phyloP scores from a whole-genome alignment of 768 basidiomycete genomes.

The Lyophyllum shimeji region DNA sequence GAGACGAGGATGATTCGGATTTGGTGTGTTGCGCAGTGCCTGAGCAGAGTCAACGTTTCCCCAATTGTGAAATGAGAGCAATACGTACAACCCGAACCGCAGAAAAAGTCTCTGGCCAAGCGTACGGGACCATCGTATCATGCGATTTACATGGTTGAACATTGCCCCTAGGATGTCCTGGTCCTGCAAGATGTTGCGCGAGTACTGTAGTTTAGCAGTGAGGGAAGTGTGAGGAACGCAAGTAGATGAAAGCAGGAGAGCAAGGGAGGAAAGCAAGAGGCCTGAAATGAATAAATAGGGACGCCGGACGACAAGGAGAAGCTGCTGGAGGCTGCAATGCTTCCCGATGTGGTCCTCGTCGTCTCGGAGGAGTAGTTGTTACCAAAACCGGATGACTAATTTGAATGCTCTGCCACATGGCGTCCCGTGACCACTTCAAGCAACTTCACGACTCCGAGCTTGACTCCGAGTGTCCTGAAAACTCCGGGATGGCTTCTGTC shows the following conservation, averaged over 20 bases:
- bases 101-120: slow-evolving; percentile 57
- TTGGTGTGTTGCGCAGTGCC: slow-evolving; percentile 89
- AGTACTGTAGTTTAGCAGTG: no score
- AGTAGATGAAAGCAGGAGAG: background rate
- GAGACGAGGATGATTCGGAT: slow-evolving; percentile 88
- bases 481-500: slow-evolving; percentile 21
- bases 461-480: slow-evolving; percentile 3
- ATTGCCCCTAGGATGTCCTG: slow-evolving; percentile 12
- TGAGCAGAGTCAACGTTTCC: slow-evolving; percentile 26
- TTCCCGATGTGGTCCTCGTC: background rate
- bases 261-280: slow-evolving; percentile 1
- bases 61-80: slow-evolving; percentile 16
- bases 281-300: slow-evolving; percentile 15
- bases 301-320: background rate
- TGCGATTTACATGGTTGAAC: slow-evolving; percentile 16
- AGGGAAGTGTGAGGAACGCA: background rate
- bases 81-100: slow-evolving; percentile 74
- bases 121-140: slow-evolving; percentile 39
- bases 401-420: slow-evolving; percentile 5
- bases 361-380: slow-evolving; percentile 4
- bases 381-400: slow-evolving; percentile 14
- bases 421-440: slow-evolving; percentile 9
- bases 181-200: no score
- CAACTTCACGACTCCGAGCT: background rate
- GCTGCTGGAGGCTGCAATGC: background rate